A percentile compares a stretch with the other conserved stretches of the same genome.
Conservation (phyloP, 139 green algal species). For the Coelastrella sp. region DNA sequence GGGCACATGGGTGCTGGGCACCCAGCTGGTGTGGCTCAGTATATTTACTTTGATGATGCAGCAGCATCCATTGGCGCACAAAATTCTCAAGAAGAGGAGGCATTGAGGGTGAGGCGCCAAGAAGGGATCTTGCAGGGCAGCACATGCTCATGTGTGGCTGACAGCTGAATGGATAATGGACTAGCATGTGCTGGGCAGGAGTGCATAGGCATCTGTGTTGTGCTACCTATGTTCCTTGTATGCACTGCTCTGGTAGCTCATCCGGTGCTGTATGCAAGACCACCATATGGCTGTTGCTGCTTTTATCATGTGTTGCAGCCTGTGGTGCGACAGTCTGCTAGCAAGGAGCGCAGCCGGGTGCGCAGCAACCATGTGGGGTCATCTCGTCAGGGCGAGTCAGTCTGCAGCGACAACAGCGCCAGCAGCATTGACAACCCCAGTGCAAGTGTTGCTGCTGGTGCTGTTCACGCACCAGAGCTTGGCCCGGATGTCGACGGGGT, state of each 20-base stretch:
- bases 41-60: not conserved
- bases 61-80: not conserved
- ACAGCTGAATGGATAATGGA: too few relatives aligned
- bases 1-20: too few relatives aligned
- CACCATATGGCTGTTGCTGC: not conserved
- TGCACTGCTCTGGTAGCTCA: too few relatives aligned
- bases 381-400: not conserved
- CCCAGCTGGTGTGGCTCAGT: not conserved
- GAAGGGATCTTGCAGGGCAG: not conserved
- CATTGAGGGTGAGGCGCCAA: not conserved
- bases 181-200: too few relatives aligned
- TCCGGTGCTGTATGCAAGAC: too few relatives aligned
- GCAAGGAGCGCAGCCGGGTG: slow-evolving; percentile 35
- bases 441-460: not conserved
- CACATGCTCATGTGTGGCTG: too few relatives aligned
- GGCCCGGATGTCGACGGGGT: not conserved
- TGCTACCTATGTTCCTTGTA: too few relatives aligned
- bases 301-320: not conserved
- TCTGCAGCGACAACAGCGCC: slow-evolving; percentile 38
- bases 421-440: slow-evolving; percentile 37
- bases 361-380: slow-evolving; percentile 23
- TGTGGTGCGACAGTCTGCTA: not conserved
- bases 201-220: too few relatives aligned
- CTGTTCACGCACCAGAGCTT: not conserved
- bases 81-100: too few relatives aligned